Evolutionary conservation across 768 basidiomycete species (phyloP).

Genomic region (Paxillus involutus): DNA sequence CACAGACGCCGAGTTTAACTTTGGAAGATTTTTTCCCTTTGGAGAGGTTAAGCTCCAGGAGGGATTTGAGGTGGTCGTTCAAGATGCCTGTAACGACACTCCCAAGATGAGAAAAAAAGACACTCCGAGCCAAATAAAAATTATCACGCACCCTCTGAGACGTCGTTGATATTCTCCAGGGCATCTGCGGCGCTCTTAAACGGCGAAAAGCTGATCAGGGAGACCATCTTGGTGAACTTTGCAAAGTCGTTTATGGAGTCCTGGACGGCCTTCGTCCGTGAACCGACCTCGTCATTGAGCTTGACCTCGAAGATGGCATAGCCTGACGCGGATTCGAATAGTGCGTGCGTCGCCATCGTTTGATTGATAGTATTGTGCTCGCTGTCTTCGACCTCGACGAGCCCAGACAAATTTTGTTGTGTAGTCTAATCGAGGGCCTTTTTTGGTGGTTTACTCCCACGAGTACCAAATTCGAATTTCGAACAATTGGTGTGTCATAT

Average conservation of each 20-base stretch:
- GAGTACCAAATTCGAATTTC: not conserved
- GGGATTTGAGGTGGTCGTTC: slow-evolving; percentile 77
- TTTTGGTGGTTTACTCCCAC: slow-evolving; percentile 10
- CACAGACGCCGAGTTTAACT: slow-evolving; percentile 78
- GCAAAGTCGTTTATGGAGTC: slow-evolving; percentile 82
- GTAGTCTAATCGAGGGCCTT: not conserved
- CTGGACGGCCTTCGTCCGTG: slow-evolving; percentile 76
- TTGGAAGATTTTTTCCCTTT: slow-evolving; percentile 70
- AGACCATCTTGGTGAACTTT: slow-evolving; percentile 92
- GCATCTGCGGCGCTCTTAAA: slow-evolving; percentile 94
- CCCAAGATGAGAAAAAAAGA: not conserved
- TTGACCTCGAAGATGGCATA: slow-evolving; percentile 92
- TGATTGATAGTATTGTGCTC: slow-evolving; percentile 26
- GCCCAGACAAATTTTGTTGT: slow-evolving; percentile 20
- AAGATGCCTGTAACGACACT: slow-evolving; percentile 60
- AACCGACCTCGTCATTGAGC: slow-evolving; percentile 83
- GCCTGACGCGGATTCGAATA: slow-evolving; percentile 93
- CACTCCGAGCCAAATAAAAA: not conserved
- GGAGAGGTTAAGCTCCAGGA: slow-evolving; percentile 86
- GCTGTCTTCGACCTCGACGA: slow-evolving; percentile 34
- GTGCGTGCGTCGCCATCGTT: slow-evolving; percentile 75
- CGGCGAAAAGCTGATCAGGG: slow-evolving; percentile 86
- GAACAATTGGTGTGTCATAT: no score
- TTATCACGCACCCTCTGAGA: slow-evolving; percentile 80
- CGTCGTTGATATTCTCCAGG: slow-evolving; percentile 92